Evolutionary conservation across 2,329 filamentous ascomycete genomes (phyloP), one percentile per base, ranked within the genome.

Genomic region (Botrytis fabae): DNA sequence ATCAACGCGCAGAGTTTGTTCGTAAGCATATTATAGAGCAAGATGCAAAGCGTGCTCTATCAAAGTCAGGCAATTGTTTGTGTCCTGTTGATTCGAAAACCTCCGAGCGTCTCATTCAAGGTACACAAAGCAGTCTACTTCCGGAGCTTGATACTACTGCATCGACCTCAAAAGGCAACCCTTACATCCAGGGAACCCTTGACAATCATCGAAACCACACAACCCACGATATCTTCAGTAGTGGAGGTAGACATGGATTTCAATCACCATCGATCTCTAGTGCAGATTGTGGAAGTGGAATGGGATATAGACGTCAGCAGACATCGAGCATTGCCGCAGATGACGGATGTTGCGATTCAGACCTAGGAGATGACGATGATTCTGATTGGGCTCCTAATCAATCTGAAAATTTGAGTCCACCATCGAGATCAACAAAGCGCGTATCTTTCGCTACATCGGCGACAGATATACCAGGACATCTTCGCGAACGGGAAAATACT

Each of bases 1-100:
- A 68, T 57, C 44, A 57, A 57, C 64, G 64, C 16, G 64, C 64
- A 68, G 48, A 68, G 20, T 42, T 6, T 28, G 35, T 68, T 42
- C 48, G 64, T 1, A 28, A 68, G 9, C 64, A 68, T 4, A 20
- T 68, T 5, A 42, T 54, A 12, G 64, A 57, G 35, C 48, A 57
- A 57, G 46, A 42, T 28, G 61, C 22, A 5, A 44, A 44, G 61
- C 40, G 38, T 20, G 38, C 25, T 42, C 14, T 20, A 62, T n/a
- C 16, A 8, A 62, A 28, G 3, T 42, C 38, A 20, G 25, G 25
- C 22, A 40, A 66, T 2, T 3, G n/a, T 20, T n/a, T 28, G 25
- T 5, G 54, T 12, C 18, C 32, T 40, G 5, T 25, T 54, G 25
- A n/a, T 1, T 12, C 25, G 46, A 25, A 54, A 20, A n/a, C 6